Evolutionary conservation across 306 rosid genomes (phyloP).

Genomic region (Vachellia collinsii): DNA sequence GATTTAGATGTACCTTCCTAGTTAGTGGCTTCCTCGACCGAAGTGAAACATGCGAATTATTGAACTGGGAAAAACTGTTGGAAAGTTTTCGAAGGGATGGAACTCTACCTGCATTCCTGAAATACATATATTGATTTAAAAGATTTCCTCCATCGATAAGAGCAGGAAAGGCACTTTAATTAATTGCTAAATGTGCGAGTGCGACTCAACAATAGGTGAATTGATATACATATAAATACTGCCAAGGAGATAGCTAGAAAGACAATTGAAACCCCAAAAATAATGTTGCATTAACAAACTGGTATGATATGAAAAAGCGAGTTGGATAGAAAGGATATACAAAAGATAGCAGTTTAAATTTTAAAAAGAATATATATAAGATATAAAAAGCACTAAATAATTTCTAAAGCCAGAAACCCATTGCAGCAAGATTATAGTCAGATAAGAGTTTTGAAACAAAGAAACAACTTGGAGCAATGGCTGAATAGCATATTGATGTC

Average conservation of each 20-base stretch:
- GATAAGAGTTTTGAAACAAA: neutral
- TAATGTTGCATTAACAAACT: neutral
- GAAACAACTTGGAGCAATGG: neutral
- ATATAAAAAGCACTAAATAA: neutral
- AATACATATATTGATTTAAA: conserved; percentile 29
- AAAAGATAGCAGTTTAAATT: neutral
- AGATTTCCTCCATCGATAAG: conserved; percentile 11
- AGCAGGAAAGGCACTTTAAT: neutral
- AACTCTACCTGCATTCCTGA: conserved; percentile 75
- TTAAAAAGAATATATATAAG: neutral
- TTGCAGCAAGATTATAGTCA: neutral
- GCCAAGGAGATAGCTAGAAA: neutral
- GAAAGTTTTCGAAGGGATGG: conserved; percentile 85
- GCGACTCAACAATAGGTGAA: neutral
- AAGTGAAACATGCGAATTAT: conserved; percentile 72
- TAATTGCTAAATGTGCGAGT: neutral
- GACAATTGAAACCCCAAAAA: conserved; percentile 7
- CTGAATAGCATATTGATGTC: neutral
- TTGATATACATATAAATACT: neutral
- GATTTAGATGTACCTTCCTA: conserved; percentile 61
- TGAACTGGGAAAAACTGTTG: conserved; percentile 89
- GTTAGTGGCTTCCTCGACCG: conserved; percentile 83
- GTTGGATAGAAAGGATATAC: neutral
- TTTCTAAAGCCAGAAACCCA: neutral
- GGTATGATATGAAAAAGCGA: neutral